Evolutionary conservation across 495 filamentous ascomycete species (phyloP).

Genomic region (Trypethelium eluteriae): DNA sequence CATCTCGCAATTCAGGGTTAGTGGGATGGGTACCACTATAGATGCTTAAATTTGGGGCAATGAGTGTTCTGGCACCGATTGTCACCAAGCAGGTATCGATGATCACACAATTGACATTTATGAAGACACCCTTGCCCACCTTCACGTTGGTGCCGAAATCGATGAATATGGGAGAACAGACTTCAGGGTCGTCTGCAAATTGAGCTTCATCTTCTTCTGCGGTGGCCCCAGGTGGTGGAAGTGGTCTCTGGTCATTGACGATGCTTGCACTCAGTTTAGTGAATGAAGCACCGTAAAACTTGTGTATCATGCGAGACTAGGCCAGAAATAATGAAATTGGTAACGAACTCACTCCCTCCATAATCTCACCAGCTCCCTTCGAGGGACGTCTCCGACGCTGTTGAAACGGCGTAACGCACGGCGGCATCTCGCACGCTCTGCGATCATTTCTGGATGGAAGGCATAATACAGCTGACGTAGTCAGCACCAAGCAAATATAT

Average conservation of each 20-base stretch:
- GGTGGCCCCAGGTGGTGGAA: conserved; percentile 49
- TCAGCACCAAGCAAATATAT: not conserved
- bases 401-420: conserved; percentile 57
- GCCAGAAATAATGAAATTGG: not conserved
- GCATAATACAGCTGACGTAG: conserved; percentile 36
- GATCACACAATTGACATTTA: conserved; percentile 70
- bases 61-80: conserved; percentile 69
- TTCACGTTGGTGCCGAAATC: conserved; percentile 73
- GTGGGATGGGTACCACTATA: conserved; percentile 69
- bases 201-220: conserved; percentile 53
- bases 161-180: conserved; percentile 61
- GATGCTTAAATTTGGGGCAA: conserved; percentile 72
- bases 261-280: conserved; percentile 41
- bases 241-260: conserved; percentile 50
- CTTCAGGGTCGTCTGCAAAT: conserved; percentile 55
- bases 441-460: conserved; percentile 48
- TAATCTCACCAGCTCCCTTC: conserved; percentile 55
- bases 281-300: not conserved
- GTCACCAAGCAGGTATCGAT: conserved; percentile 71
- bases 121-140: conserved; percentile 59
- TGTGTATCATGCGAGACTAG: conserved; percentile 5
- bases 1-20: conserved; percentile 65
- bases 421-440: conserved; percentile 52
- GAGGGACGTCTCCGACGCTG: conserved; percentile 46
- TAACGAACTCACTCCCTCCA: conserved; percentile 59